phyloP scores from a whole-genome alignment of 2,329 filamentous ascomycete genomes.

The Colletotrichum theobromicola region DNA sequence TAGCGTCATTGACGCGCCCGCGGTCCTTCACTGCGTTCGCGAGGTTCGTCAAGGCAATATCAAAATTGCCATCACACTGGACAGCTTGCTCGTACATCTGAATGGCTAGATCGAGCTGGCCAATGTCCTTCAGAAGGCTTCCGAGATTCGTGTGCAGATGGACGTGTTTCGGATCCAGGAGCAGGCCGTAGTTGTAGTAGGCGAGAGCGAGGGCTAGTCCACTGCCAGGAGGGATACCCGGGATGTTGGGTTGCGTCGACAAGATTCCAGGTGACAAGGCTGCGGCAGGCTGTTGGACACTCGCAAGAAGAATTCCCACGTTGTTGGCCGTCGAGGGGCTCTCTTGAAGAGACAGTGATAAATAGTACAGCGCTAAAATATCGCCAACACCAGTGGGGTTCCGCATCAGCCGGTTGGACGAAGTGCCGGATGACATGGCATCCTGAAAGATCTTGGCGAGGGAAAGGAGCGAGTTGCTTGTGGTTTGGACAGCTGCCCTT shows the following conservation, averaged over 20 bases:
- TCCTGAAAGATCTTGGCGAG: conserved; percentile 98
- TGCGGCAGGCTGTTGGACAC: conserved; percentile 74
- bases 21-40: conserved; percentile 98
- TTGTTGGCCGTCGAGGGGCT: conserved; percentile 99
- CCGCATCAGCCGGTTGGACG: conserved; percentile 58
- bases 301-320: conserved; percentile 94
- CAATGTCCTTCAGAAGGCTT: conserved; percentile 94
- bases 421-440: conserved; percentile 79
- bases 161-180: conserved; percentile 86
- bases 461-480: conserved; percentile 93
- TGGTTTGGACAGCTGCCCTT: conserved; percentile 86
- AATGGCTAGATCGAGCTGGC: conserved; percentile 88
- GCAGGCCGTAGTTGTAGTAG: conserved; percentile 94
- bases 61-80: conserved; percentile 89
- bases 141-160: conserved; percentile 97
- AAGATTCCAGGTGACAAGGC: conserved; percentile 28
- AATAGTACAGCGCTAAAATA: conserved; percentile 92
- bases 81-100: conserved; percentile 98
- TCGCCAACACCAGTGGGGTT: conserved; percentile 83
- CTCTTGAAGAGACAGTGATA: conserved; percentile 91
- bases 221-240: conserved; percentile 84
- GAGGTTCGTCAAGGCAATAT: conserved; percentile 94
- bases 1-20: conserved; percentile 89
- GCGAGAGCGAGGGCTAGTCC: conserved; percentile 86
- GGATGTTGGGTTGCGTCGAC: conserved; percentile 54